Evolutionary conservation across 1,284 basidiomycete genomes (phyloP), one percentile per base, ranked within the genome.

Genomic region (Schizophyllum commune): DNA sequence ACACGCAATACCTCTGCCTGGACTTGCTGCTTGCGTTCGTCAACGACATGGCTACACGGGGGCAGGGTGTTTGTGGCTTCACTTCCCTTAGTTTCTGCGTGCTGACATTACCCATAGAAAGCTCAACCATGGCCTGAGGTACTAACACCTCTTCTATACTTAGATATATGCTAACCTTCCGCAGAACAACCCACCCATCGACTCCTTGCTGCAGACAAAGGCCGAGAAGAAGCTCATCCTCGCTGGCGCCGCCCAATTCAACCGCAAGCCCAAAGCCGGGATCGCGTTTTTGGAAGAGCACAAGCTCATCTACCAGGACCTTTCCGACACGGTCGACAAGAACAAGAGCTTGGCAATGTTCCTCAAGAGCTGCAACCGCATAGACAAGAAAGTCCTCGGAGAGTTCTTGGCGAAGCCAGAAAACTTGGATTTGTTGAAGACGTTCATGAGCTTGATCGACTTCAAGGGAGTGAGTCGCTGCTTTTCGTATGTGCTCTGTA

Each of bases 311-410:
- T 89, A 88, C 70, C 77, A 82, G 11, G 86, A 89, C 65, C 75
- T 83, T 57, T 83, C 83, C 61, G 77, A 80, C 6, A 74, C 84
- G 60, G 79, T 61, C 27, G 63, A 61, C 6, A 85, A 79, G 65
- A 76, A 76, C 34, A 80, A 78, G 61, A 92, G 84, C 70, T 77
- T 88, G 47, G 96, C 97, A 4, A 83, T 72, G 51, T 98, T 98
- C 74, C 77, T 99, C 64, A 96, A 96, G 74, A 86, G 82, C 54
- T 94, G 90, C 60, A 86, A 89, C 1, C 80, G 92, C 39, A 79
- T 99, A 34, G 96, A 99, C 75, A 99, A 99, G 77, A 91, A 92
- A 63, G 77, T 97, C 1, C 78, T 99, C 1, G 97, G 97, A 7
- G 97, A 99, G 71, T 99, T 89, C 72, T 85, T 99, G 58, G 96